Evolutionary conservation across 2,329 filamentous ascomycete genomes (phyloP), one percentile per base, ranked within the genome.

Genomic region (Botrytis sinoallii): DNA sequence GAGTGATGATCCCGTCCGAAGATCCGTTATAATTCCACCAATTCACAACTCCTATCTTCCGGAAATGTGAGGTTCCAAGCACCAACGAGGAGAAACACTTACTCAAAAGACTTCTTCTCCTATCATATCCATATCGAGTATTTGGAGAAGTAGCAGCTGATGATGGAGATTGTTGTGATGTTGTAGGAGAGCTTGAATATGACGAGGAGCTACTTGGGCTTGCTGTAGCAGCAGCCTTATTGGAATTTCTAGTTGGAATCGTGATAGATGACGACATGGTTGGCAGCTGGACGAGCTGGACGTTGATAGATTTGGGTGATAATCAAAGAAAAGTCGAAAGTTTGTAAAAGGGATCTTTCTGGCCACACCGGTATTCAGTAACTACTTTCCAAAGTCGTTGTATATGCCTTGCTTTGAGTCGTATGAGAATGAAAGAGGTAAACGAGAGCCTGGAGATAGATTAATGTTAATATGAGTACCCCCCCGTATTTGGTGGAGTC

Each of bases 181-280:
- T 87, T 77, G 84, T 85, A 46, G 86, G 85, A 32, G 88, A 87
- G 78, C 84, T 88, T n/a, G 88, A 88, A 80, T 87, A 87, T 32
- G 88, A 87, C 40, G 88, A 89, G 4, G 87, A 86, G 48, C 86
- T 88, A 79, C 85, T 86, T 77, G 75, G 77, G 74, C 77, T 79
- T 18, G 75, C 55, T 64, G 74, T 82, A 73, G 84, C 82, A 74
- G 76, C 82, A 76, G 84, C 83, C 81, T 89, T 87, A 76, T 76
- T 79, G 71, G 76, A 77, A 80, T 81, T 75, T 86, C 83, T 76
- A 32, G 83, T 81, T 5, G 91, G 91, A 78, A 94, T 93, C 77
- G 87, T 85, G 83, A 93, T 93, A 75, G 90, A 92, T 74, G 90
- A 90, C 75, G 90, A 90, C 89, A 91, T 81, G 60, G 57, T 77